Conservation (phyloP, 1,139 yeast genomes). For the Tardiomyces blankii region DNA sequence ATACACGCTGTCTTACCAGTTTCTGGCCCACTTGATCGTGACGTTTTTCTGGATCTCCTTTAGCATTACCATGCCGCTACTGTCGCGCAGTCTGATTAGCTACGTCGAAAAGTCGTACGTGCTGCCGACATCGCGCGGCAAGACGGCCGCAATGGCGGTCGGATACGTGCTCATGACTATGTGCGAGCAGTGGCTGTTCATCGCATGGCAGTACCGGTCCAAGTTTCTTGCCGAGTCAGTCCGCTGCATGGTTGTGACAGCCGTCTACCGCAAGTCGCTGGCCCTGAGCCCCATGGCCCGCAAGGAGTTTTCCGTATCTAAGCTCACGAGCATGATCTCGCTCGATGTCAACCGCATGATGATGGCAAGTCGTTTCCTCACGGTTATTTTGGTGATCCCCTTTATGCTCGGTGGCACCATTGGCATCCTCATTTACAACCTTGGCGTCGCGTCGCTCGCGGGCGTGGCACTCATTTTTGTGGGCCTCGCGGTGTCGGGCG, state of each 20-base stretch:
- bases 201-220: not conserved
- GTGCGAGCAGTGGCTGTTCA: not conserved
- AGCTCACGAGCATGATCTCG: slow-evolving; percentile 62
- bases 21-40: slow-evolving; percentile 2
- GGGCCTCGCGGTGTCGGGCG: slow-evolving; percentile 10
- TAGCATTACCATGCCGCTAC: slow-evolving; percentile 13
- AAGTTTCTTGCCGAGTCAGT: not conserved
- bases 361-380: slow-evolving; percentile 62
- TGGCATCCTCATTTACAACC: slow-evolving; percentile 52
- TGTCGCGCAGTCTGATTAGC: slow-evolving; percentile 11
- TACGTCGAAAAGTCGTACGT: not conserved
- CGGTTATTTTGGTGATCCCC: slow-evolving; percentile 52
- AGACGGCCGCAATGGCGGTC: not conserved
- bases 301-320: slow-evolving; percentile 51
- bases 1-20: slow-evolving; percentile 11
- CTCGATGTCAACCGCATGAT: slow-evolving; percentile 76
- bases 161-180: not conserved
- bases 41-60: slow-evolving; percentile 9
- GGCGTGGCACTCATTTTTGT: slow-evolving; percentile 41
- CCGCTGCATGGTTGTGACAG: slow-evolving; percentile 16
- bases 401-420: slow-evolving; percentile 53
- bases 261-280: slow-evolving; percentile 56
- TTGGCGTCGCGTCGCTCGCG: slow-evolving; percentile 64
- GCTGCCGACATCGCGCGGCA: not conserved
- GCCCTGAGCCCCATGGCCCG: slow-evolving; percentile 49